Evolutionary conservation across 176 grass and related monocot genomes (phyloP).

Genomic region (Musa acuminata): DNA sequence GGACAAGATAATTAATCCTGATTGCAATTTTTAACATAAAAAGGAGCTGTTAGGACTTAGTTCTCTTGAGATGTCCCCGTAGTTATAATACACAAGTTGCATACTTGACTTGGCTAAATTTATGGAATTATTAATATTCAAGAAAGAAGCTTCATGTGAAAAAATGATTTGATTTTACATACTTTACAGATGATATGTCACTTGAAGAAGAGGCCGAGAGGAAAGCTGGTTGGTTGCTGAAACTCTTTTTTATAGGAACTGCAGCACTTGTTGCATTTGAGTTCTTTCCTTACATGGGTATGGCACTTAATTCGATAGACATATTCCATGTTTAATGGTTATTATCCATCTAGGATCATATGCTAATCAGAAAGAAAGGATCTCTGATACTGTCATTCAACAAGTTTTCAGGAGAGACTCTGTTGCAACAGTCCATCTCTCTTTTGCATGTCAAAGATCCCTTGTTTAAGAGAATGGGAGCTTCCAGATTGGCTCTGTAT

Average conservation of each 20-base stretch:
- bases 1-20: too few species aligned
- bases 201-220: constrained; percentile 86
- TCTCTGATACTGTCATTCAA: not conserved
- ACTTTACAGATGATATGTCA: constrained; percentile 51
- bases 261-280: constrained; percentile 67
- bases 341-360: too few species aligned
- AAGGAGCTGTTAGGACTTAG: too few species aligned
- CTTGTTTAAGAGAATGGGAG: constrained; percentile 86
- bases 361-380: not conserved
- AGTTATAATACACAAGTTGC: not conserved
- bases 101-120: not conserved
- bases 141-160: not conserved
- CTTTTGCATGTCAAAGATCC: constrained; percentile 91
- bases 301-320: not conserved
- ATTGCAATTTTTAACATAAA: too few species aligned
- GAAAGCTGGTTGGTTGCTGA: constrained; percentile 89
- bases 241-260: constrained; percentile 69
- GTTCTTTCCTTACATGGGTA: constrained; percentile 99
- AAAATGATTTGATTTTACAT: constrained; percentile 12
- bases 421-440: constrained; percentile 71
- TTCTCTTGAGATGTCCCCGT: too few species aligned
- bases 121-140: too few species aligned
- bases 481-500: constrained; percentile 71
- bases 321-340: not conserved
- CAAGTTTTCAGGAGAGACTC: constrained; percentile 76